A percentile compares a stretch with the other conserved stretches of the same genome.
Evolutionary conservation across 2,329 filamentous ascomycete species (phyloP).

Genomic region (Tolypocladium guangdongense): DNA sequence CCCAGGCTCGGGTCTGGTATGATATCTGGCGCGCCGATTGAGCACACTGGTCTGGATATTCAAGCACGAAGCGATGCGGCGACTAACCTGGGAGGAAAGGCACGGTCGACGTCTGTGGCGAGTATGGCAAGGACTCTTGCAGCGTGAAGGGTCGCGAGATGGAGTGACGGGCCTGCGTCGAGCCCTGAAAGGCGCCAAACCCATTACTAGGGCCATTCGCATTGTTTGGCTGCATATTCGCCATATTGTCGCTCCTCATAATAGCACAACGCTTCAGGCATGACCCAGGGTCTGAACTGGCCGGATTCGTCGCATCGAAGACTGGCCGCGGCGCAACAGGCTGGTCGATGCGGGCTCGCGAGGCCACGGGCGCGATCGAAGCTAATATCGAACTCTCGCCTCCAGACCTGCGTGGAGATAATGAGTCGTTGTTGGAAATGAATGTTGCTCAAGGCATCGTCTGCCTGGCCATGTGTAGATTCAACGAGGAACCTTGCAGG

Average conservation of each 20-base stretch:
- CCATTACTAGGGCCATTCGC: constrained; percentile 24
- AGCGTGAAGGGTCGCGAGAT: constrained; percentile 46
- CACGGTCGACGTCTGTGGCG: constrained; percentile 68
- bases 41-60: neutral
- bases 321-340: constrained; percentile 1
- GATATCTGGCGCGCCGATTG: constrained; percentile 35
- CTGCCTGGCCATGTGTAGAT: neutral
- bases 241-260: constrained; percentile 17
- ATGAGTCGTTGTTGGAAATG: neutral
- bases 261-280: constrained; percentile 17
- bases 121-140: constrained; percentile 70
- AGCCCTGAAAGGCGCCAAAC: constrained; percentile 12
- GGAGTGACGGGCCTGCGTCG: constrained; percentile 11
- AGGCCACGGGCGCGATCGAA: neutral
- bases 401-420: neutral
- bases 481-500: neutral
- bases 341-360: neutral
- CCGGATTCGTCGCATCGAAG: constrained; percentile 15
- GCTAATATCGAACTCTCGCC: neutral
- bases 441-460: neutral
- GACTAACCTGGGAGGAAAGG: constrained; percentile 63
- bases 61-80: neutral
- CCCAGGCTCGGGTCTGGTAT: constrained; percentile 55
- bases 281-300: constrained; percentile 17
- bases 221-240: constrained; percentile 18